These are phyloP conservation scores for Saccharum hybrid DNA, from an alignment of 202 grass and related monocot species.

Conservation along the genomic window DNA sequence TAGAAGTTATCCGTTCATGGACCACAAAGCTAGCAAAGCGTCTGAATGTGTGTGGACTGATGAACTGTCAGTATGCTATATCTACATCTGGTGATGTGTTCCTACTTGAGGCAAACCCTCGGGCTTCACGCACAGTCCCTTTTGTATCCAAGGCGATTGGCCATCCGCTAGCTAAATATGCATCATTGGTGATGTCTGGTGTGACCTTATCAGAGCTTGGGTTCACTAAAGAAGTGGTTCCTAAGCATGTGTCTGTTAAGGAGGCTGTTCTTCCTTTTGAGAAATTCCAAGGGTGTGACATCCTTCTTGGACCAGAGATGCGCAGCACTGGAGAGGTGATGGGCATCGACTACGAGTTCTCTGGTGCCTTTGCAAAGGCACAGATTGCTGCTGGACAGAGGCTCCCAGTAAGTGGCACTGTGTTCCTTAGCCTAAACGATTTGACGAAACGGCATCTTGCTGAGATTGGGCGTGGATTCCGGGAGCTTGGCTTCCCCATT, in stretches of 20 bases:
- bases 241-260: constrained; percentile 94
- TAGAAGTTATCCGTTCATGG: constrained; percentile 86
- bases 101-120: constrained; percentile 89
- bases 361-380: constrained; percentile 91
- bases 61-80: constrained; percentile 99
- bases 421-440: constrained; percentile 91
- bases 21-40: constrained; percentile 78
- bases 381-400: constrained; percentile 98
- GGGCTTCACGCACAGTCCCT: constrained; percentile 90
- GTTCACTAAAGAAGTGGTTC: constrained; percentile 86
- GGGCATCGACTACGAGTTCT: constrained; percentile 93
- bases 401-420: constrained; percentile 66
- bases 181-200: constrained; percentile 95
- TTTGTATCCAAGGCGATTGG: constrained; percentile 99
- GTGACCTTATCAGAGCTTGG: constrained; percentile 72
- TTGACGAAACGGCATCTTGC: constrained; percentile 83
- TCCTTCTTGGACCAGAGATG: constrained; percentile 99
- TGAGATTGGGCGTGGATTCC: constrained; percentile 71
- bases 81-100: constrained; percentile 83
- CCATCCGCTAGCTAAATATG: constrained; percentile 95
- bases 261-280: constrained; percentile 97
- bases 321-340: constrained; percentile 98
- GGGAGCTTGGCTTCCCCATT: constrained; percentile 82
- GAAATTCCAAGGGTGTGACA: constrained; percentile 98
- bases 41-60: constrained; percentile 88